Conservation (phyloP, 148 eudicot species). For the Drosera capensis region DNA sequence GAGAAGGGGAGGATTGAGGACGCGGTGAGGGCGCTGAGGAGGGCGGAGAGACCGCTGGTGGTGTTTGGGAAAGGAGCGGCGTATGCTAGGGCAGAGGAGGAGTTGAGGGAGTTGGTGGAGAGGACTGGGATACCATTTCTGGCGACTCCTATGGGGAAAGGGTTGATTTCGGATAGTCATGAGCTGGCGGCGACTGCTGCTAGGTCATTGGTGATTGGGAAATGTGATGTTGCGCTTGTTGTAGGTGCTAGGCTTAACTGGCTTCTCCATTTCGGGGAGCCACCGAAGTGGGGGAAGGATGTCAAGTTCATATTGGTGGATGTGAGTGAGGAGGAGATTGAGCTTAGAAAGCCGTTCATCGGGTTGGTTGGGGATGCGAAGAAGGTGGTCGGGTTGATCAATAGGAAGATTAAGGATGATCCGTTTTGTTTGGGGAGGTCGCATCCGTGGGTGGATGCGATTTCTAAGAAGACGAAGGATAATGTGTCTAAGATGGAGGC, state of each 20-base stretch:
- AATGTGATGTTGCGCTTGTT: conserved; percentile 80
- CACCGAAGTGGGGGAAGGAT: conserved; percentile 79
- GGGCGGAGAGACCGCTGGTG: conserved; percentile 65
- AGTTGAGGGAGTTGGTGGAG: conserved; percentile 43
- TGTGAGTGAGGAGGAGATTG: conserved; percentile 60
- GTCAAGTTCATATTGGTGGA: conserved; percentile 83
- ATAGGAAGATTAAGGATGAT: conserved; percentile 71
- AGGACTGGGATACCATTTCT: conserved; percentile 78
- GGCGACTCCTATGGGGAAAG: conserved; percentile 98
- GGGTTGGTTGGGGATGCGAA: conserved; percentile 87
- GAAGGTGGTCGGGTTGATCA: conserved; percentile 37
- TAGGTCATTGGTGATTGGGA: conserved; percentile 77
- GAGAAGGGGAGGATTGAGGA: conserved; percentile 19
- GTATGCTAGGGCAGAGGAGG: conserved; percentile 41
- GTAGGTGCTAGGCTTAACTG: conserved; percentile 90
- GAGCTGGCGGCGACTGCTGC: conserved; percentile 87
- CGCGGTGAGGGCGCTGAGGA: conserved; percentile 41
- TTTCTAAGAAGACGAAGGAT: conserved; percentile 55
- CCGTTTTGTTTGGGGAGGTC: conserved; percentile 72
- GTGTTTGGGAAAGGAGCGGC: conserved; percentile 94
- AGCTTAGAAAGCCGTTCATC: conserved; percentile 49
- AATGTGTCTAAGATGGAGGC: conserved; percentile 80
- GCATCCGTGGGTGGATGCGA: conserved; percentile 75
- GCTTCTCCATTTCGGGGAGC: conserved; percentile 93
- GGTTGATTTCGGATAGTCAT: conserved; percentile 68